phyloP scores from a whole-genome alignment of 2,329 filamentous ascomycete species.

The Arthrobotrys sphaeroides region DNA sequence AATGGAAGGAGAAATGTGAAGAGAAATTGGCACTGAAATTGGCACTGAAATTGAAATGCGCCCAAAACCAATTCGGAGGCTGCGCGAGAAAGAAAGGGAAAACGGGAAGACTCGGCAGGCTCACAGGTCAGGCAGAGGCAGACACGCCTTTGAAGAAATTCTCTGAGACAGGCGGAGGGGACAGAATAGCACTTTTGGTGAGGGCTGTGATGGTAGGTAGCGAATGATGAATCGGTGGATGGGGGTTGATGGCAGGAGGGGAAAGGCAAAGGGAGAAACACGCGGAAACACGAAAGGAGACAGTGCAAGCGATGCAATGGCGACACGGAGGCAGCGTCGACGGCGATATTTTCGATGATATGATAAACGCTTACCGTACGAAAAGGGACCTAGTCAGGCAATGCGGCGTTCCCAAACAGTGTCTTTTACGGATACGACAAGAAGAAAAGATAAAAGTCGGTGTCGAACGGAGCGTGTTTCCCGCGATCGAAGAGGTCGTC shows the following conservation, averaged over 20 bases:
- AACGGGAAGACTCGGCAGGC: slow-evolving; percentile 30
- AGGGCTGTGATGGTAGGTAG: neutral
- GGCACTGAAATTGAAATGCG: slow-evolving; percentile 14
- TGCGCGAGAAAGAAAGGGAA: slow-evolving; percentile 44
- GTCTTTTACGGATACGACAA: neutral
- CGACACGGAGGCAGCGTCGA: slow-evolving; percentile 3
- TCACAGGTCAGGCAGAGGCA: neutral
- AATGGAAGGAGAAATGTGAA: slow-evolving; percentile 23
- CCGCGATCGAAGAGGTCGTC: neutral
- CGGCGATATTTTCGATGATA: neutral
- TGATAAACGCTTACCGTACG: slow-evolving; percentile 31
- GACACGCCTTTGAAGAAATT: slow-evolving; percentile 4
- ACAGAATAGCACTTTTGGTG: neutral
- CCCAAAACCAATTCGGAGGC: slow-evolving; percentile 2
- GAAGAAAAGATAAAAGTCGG: neutral
- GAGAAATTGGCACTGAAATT: slow-evolving; percentile 18
- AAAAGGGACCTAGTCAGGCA: neutral
- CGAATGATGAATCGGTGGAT: neutral
- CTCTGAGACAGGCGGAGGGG: neutral
- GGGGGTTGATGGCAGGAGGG: neutral
- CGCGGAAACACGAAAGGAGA: slow-evolving; percentile 40
- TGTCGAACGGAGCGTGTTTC: slow-evolving; percentile 1
- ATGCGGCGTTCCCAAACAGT: slow-evolving; percentile 1
- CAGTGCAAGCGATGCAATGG: slow-evolving; percentile 36
- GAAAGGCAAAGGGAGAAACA: neutral